phyloP scores from a whole-genome alignment of 1,284 basidiomycete species.

The Trichosporon coremiiforme region DNA sequence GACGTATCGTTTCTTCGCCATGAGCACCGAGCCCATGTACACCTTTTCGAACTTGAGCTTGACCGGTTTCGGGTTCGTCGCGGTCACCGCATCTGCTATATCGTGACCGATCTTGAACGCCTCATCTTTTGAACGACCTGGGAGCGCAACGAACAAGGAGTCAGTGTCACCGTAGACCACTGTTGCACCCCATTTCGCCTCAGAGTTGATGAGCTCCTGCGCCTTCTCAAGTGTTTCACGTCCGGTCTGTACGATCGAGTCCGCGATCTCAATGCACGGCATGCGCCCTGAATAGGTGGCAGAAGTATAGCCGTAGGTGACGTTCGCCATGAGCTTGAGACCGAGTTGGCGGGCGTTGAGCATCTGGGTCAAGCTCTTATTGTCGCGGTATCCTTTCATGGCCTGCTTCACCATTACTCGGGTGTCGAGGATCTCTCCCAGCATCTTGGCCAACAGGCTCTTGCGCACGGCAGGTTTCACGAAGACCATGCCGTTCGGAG shows the following conservation, averaged over 20 bases:
- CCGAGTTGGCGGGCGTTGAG: conserved; percentile 86
- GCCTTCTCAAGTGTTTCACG: conserved; percentile 95
- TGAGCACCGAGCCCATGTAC: conserved; percentile 86
- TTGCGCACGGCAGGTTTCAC: conserved; percentile 82
- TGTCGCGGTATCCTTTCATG: conserved; percentile 76
- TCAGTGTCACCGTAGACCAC: conserved; percentile 99
- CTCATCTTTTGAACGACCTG: conserved; percentile 85
- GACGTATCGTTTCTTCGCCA: conserved; percentile 97
- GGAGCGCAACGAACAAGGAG: conserved; percentile 86
- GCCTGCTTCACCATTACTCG: conserved; percentile 95
- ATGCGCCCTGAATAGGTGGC: conserved; percentile 94
- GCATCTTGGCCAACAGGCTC: conserved; percentile 86
- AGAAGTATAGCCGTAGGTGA: conserved; percentile 92
- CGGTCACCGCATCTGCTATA: conserved; percentile 84
- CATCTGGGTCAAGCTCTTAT: conserved; percentile 73
- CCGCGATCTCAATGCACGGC: conserved; percentile 97
- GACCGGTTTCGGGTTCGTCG: conserved; percentile 82
- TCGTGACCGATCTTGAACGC: conserved; percentile 90
- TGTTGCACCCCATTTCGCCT: conserved; percentile 80
- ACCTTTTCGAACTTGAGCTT: conserved; percentile 99
- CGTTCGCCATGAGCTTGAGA: conserved; percentile 80
- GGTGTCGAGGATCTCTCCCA: conserved; percentile 90
- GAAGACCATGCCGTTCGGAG: conserved; percentile 93
- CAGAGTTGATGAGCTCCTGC: conserved; percentile 75
- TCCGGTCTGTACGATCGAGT: conserved; percentile 95